phyloP scores from a whole-genome alignment of 2,329 filamentous ascomycete species.

The Penicillium sp. region DNA sequence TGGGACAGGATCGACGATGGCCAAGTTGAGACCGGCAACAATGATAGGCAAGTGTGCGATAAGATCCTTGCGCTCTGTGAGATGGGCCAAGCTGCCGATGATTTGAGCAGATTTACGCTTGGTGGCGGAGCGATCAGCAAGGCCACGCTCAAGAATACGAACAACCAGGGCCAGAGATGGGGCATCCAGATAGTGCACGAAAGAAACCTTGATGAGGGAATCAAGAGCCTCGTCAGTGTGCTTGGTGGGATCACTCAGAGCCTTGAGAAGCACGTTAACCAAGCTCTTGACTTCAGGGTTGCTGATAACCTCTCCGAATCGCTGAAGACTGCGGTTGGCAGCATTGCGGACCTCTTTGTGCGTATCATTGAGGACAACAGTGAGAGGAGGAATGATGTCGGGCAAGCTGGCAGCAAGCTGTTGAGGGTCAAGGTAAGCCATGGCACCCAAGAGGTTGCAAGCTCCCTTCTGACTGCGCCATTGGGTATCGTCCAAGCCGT shows the following conservation, averaged over 20 bases:
- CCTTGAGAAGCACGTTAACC: slow-evolving; percentile 89
- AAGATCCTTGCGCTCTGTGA: slow-evolving; percentile 94
- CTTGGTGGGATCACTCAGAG: slow-evolving; percentile 94
- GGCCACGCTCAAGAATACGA: slow-evolving; percentile 88
- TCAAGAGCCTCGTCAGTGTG: slow-evolving; percentile 95
- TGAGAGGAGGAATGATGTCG: slow-evolving; percentile 94
- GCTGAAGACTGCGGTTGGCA: slow-evolving; percentile 93
- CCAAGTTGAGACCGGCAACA: slow-evolving; percentile 83
- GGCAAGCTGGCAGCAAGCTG: slow-evolving; percentile 90
- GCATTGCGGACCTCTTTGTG: slow-evolving; percentile 94
- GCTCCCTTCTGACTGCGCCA: slow-evolving; percentile 99
- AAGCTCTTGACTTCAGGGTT: slow-evolving; percentile 96
- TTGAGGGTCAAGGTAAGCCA: slow-evolving; percentile 97
- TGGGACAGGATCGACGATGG: slow-evolving; percentile 92
- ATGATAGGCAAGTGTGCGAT: slow-evolving; percentile 87
- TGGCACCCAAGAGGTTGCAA: slow-evolving; percentile 92
- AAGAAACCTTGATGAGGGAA: slow-evolving; percentile 94
- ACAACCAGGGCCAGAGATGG: slow-evolving; percentile 93
- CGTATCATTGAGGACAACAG: slow-evolving; percentile 91
- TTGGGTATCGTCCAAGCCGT: slow-evolving; percentile 90
- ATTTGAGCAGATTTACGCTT: slow-evolving; percentile 97
- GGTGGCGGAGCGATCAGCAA: slow-evolving; percentile 87
- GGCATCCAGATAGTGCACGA: slow-evolving; percentile 96
- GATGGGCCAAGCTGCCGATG: slow-evolving; percentile 93
- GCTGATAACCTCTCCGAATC: slow-evolving; percentile 96